These are phyloP conservation scores for Cutaneotrichosporon arboriforme DNA, from an alignment of 1,284 basidiomycete species.

Conservation along the genomic window DNA sequence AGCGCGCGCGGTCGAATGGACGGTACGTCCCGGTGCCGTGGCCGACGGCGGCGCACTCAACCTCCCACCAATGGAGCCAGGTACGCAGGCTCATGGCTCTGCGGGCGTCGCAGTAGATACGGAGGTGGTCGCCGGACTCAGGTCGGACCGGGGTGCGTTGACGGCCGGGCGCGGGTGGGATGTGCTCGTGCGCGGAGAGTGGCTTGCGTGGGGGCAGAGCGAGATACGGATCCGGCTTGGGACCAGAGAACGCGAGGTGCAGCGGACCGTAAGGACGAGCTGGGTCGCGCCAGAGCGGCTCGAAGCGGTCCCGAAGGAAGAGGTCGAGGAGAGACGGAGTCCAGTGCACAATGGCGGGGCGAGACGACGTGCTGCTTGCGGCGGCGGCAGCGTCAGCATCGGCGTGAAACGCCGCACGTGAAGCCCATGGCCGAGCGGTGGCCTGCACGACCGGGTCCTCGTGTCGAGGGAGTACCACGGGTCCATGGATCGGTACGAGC, in stretches of 20 bases:
- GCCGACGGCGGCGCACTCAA: neutral
- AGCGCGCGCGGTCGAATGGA: constrained; percentile 25
- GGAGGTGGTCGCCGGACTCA: constrained; percentile 39
- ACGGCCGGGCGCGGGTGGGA: neutral
- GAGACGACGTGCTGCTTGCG: neutral
- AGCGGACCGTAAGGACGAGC: constrained; percentile 15
- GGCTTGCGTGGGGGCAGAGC: constrained; percentile 11
- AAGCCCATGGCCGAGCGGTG: constrained; percentile 7
- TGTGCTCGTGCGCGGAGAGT: constrained; percentile 4
- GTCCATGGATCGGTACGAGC: constrained; percentile 38
- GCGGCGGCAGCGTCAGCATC: too few relatives aligned
- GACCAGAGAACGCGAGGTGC: constrained; percentile 20
- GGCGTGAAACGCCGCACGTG: constrained; percentile 3
- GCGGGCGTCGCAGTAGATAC: constrained; percentile 34
- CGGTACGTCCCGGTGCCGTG: constrained; percentile 4
- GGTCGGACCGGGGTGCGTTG: constrained; percentile 9
- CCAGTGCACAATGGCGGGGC: constrained; percentile 23
- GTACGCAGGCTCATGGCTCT: constrained; percentile 31
- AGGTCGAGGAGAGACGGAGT: constrained; percentile 17
- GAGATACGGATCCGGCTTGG: constrained; percentile 38
- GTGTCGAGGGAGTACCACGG: constrained; percentile 26
- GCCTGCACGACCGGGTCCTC: constrained; percentile 7
- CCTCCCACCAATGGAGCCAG: constrained; percentile 26
- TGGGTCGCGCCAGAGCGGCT: constrained; percentile 17
- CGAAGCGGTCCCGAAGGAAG: constrained; percentile 20